Percentiles rank a stretch among this genome's conserved stretches.
Evolutionary conservation across 768 basidiomycete species (phyloP).

Genomic region (Rhizopogon roseolus): DNA sequence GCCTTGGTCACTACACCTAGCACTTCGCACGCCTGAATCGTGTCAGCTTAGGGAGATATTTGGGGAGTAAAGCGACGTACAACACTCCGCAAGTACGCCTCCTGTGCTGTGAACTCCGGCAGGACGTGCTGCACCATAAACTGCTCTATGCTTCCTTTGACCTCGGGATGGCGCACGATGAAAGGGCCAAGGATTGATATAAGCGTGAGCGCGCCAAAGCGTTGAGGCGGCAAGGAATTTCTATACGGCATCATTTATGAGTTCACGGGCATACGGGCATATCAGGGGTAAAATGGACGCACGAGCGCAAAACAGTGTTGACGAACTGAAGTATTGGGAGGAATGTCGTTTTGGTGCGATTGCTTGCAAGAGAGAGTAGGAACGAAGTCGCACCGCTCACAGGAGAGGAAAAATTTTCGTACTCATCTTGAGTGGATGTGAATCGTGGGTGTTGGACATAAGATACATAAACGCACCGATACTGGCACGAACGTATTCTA

Average conservation of each 20-base stretch:
- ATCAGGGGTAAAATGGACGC: slow-evolving; percentile 19
- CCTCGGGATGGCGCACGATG: slow-evolving; percentile 82
- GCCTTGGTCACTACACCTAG: slow-evolving; percentile 68
- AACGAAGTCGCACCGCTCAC: slow-evolving; percentile 78
- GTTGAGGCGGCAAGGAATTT: slow-evolving; percentile 54
- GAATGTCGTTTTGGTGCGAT: slow-evolving; percentile 79
- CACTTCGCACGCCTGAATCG: slow-evolving; percentile 71
- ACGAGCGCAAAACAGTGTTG: slow-evolving; percentile 68
- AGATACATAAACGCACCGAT: slow-evolving; percentile 47
- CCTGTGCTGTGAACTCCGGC: slow-evolving; percentile 59
- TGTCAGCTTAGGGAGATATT: background rate
- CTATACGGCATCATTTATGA: slow-evolving; percentile 19
- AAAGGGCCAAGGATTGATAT: slow-evolving; percentile 68
- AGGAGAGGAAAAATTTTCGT: slow-evolving; percentile 72
- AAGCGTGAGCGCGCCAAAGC: slow-evolving; percentile 85
- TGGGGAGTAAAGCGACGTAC: slow-evolving; percentile 37
- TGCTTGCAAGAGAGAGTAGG: slow-evolving; percentile 71
- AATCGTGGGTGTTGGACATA: background rate
- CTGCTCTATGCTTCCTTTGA: slow-evolving; percentile 70
- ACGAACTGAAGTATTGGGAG: slow-evolving; percentile 76
- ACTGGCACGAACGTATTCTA: slow-evolving; percentile 74
- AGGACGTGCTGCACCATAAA: slow-evolving; percentile 73
- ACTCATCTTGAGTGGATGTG: slow-evolving; percentile 58
- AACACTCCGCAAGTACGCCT: slow-evolving; percentile 75
- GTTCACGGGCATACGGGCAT: background rate